These are phyloP conservation scores for Pelargonium nanum DNA, from an alignment of 345 rosid species.

Conservation along the genomic window DNA sequence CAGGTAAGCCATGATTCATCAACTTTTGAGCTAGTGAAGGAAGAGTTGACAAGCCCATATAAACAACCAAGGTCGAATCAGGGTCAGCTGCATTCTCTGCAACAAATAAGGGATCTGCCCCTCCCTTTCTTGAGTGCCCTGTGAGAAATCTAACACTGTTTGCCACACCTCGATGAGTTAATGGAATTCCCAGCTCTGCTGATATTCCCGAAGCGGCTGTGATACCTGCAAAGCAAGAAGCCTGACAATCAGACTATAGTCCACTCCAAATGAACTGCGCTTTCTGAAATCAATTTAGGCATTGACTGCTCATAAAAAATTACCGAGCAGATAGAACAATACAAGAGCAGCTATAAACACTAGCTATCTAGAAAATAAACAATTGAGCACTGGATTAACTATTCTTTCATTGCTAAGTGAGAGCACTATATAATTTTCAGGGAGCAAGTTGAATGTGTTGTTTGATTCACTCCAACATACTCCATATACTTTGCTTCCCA, in stretches of 20 bases:
- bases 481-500: background rate
- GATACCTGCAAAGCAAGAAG: slow-evolving; percentile 46
- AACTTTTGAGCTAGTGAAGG: slow-evolving; percentile 74
- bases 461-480: background rate
- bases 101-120: slow-evolving; percentile 66
- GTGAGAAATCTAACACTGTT: slow-evolving; percentile 85
- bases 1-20: slow-evolving; percentile 78
- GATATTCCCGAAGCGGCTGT: slow-evolving; percentile 97
- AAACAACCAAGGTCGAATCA: slow-evolving; percentile 84
- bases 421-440: too few relatives aligned
- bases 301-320: background rate
- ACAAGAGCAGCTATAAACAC: background rate
- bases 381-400: background rate
- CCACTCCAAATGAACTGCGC: background rate
- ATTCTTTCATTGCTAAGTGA: background rate
- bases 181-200: slow-evolving; percentile 88
- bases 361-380: background rate
- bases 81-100: slow-evolving; percentile 89
- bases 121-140: slow-evolving; percentile 88
- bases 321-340: too few relatives aligned
- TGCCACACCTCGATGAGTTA: slow-evolving; percentile 87
- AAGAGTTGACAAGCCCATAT: slow-evolving; percentile 91
- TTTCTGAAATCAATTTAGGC: background rate
- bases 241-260: slow-evolving; percentile 2
- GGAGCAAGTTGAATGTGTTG: background rate